These are phyloP conservation scores for Fusarium paranaense DNA, from an alignment of 2,329 filamentous ascomycete species.

Conservation along the genomic window DNA sequence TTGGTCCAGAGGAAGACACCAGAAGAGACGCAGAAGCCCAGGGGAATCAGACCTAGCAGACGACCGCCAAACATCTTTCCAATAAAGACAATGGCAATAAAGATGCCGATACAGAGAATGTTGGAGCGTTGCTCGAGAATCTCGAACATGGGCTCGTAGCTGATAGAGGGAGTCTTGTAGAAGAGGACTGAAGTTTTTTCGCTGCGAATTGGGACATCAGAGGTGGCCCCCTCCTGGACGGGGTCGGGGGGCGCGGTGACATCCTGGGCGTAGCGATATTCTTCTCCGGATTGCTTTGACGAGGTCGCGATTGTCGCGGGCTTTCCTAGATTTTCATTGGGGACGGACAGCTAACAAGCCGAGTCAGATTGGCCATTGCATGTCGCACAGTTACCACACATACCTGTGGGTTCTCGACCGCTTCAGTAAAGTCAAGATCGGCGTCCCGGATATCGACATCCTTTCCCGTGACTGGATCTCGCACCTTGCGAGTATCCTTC, in stretches of 20 bases:
- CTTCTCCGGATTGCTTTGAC: slow-evolving; percentile 75
- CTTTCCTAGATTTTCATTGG: slow-evolving; percentile 88
- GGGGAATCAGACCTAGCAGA: slow-evolving; percentile 79
- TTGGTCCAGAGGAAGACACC: slow-evolving; percentile 92
- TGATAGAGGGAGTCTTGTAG: slow-evolving; percentile 90
- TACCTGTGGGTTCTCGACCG: slow-evolving; percentile 79
- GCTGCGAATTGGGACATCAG: slow-evolving; percentile 93
- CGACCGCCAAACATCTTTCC: slow-evolving; percentile 84
- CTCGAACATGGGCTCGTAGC: slow-evolving; percentile 89
- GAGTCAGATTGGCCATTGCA: neutral
- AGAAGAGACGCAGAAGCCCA: slow-evolving; percentile 77
- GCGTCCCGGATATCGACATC: slow-evolving; percentile 89
- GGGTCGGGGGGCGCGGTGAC: slow-evolving; percentile 92
- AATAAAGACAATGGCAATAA: slow-evolving; percentile 78
- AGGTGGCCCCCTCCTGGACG: slow-evolving; percentile 82
- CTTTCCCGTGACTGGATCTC: slow-evolving; percentile 88
- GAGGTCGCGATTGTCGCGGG: slow-evolving; percentile 79
- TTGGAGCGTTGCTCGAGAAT: slow-evolving; percentile 80
- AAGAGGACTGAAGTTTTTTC: slow-evolving; percentile 98
- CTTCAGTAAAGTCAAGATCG: slow-evolving; percentile 74
- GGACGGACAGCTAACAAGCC: slow-evolving; percentile 72
- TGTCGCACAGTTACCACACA: neutral
- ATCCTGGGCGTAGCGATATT: slow-evolving; percentile 89
- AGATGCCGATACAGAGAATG: slow-evolving; percentile 75
- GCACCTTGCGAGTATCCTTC: slow-evolving; percentile 75